A percentile compares a stretch with the other conserved stretches of the same genome.
Evolutionary conservation across 306 rosid genomes (phyloP).

Genomic region (Corylus americana): DNA sequence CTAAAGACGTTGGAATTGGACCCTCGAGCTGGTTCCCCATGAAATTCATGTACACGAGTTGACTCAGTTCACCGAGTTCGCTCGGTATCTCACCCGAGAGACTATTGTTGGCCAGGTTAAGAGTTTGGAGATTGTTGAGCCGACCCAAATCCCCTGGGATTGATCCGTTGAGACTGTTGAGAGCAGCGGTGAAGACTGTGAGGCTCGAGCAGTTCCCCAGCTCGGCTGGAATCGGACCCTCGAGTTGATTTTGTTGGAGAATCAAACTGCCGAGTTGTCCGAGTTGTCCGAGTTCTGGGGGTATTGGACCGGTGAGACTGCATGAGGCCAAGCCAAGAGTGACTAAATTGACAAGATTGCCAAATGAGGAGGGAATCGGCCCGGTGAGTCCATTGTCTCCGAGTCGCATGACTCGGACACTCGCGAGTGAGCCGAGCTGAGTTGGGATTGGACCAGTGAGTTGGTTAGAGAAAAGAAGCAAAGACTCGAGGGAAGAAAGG

Average conservation of each 20-base stretch:
- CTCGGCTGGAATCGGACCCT: slow-evolving; percentile 76
- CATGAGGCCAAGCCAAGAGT: slow-evolving; percentile 76
- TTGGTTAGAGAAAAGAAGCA: slow-evolving; percentile 74
- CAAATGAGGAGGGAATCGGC: slow-evolving; percentile 70
- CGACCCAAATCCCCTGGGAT: slow-evolving; percentile 63
- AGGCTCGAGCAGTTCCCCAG: slow-evolving; percentile 82
- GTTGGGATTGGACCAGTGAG: slow-evolving; percentile 67
- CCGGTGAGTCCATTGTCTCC: slow-evolving; percentile 79
- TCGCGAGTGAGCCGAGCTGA: slow-evolving; percentile 59
- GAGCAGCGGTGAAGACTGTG: slow-evolving; percentile 60
- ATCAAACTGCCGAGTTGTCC: slow-evolving; percentile 46
- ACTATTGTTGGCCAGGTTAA: slow-evolving; percentile 69
- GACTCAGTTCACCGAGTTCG: slow-evolving; percentile 62
- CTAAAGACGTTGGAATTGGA: slow-evolving; percentile 54
- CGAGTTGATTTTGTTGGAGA: slow-evolving; percentile 65
- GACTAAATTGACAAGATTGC: slow-evolving; percentile 51
- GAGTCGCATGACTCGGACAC: slow-evolving; percentile 75
- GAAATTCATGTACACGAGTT: slow-evolving; percentile 68
- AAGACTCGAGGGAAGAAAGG: slow-evolving; percentile 62
- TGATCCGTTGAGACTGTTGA: slow-evolving; percentile 65
- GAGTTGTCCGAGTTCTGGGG: slow-evolving; percentile 66
- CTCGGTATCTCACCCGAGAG: slow-evolving; percentile 72
- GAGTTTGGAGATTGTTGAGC: slow-evolving; percentile 54
- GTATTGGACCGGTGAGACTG: slow-evolving; percentile 69
- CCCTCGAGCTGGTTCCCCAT: slow-evolving; percentile 76